Base-by-base conservation (phyloP, 805 yeast genomes). In the Crinitomyces ghanaensis region DNA sequence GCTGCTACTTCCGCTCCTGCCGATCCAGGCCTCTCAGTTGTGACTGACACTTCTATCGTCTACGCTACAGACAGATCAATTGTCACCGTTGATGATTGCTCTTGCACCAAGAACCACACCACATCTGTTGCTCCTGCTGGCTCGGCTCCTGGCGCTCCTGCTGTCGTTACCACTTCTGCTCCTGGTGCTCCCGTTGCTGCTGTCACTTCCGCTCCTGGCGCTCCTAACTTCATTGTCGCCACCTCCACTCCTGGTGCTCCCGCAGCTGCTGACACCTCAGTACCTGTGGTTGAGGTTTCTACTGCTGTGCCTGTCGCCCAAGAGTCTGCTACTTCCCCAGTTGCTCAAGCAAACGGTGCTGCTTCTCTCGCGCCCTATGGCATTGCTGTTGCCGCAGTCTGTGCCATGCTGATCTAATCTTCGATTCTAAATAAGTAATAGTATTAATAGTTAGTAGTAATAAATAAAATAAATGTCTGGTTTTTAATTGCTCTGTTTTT, bases 121-220 rank as follows among this genome's bases (percentile, higher is more conserved):
- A n/a, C n/a, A n/a, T n/a, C 37, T 16, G 34, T 48, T 29, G 37
- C 49, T 13, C 22, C 37, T 14, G 32, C 38, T 18, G 42, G 45
- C 20, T 35, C 42, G 15, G 15, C 35, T 19, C 25, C 33, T 19
- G 31, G 37, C 26, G 33, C 42, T 23, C 33, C 40, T 12, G 41
- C 40, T 13, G 36, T 46, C 19, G 35, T 49, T 26, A 36, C 43
- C 9, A 37, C 39, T 32, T 31, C 46, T 19, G 39, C 15, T 25
- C 6, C 14, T 25, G 27, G 20, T 12, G 28, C 29, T 6, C 16
- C 29, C 25, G 29, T 11, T 18, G 29, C 33, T 6, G 35, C 31
- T 9, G 37, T 25, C 16, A n/a, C 31, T 17, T 22, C 41, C 31
- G 31, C 30, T 19, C 22, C 19, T 18, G 31, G 35, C 3, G 23